A percentile compares a stretch with the other conserved stretches of the same genome.
Evolutionary conservation across 177 flowering plant genomes (phyloP).

Genomic region (Tripterygium wilfordii): DNA sequence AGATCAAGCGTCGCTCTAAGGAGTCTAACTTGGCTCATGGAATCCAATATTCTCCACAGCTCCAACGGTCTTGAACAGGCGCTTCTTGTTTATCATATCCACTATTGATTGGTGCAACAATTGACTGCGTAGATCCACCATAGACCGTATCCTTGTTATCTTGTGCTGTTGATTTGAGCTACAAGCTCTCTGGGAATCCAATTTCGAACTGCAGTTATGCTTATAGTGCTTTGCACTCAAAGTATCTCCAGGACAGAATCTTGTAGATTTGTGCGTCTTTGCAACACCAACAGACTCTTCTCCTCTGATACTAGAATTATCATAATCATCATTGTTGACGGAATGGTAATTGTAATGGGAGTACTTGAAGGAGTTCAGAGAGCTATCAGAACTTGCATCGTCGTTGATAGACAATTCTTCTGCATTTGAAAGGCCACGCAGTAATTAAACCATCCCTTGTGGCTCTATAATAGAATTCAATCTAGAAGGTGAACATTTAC

Average conservation of each 20-base stretch:
- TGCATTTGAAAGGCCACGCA: too few relatives aligned
- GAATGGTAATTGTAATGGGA: conserved; percentile 42
- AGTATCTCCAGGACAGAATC: conserved; percentile 40
- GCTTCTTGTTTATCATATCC: conserved; percentile 52
- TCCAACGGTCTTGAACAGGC: conserved; percentile 70
- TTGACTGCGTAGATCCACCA: conserved; percentile 63
- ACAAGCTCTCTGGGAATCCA: conserved; percentile 1
- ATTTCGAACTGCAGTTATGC: conserved; percentile 1
- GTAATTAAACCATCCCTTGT: too few relatives aligned
- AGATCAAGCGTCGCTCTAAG: too few relatives aligned
- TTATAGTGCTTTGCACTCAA: neutral
- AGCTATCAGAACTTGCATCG: conserved; percentile 56
- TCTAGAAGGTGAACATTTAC: too few relatives aligned
- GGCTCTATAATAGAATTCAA: too few relatives aligned
- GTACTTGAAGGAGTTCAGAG: conserved; percentile 37
- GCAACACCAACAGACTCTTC: conserved; percentile 11
- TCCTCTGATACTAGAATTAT: conserved; percentile 11
- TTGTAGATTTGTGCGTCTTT: conserved; percentile 29
- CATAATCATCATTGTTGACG: conserved; percentile 27
- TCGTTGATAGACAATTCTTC: conserved; percentile 35
- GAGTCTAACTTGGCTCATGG: conserved; percentile 42
- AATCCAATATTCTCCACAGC: conserved; percentile 75
- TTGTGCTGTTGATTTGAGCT: conserved; percentile 9
- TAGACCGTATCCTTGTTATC: conserved; percentile 35
- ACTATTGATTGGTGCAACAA: conserved; percentile 49